Evolutionary conservation across 106 monocot species (phyloP).

Genomic region (Phalaenopsis equestris): DNA sequence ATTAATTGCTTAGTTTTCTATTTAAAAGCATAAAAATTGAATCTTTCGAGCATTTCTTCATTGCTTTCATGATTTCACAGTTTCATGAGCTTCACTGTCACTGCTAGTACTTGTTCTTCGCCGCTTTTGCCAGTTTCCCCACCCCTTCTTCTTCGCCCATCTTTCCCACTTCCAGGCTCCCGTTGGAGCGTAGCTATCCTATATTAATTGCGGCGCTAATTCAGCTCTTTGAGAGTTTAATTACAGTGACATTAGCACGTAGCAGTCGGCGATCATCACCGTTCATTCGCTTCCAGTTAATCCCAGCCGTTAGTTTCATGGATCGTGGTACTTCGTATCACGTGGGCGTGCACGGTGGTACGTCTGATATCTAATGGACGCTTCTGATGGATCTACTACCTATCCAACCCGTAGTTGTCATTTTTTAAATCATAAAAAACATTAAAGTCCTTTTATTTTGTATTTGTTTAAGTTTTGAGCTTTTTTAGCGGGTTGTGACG

Average conservation of each 20-base stretch:
- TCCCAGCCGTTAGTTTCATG: background rate
- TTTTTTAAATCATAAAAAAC: background rate
- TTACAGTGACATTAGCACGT: background rate
- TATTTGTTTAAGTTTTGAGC: background rate
- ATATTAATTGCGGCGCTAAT: slow-evolving; percentile 11
- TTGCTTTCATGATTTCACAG: background rate
- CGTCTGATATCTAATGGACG: slow-evolving; percentile 4
- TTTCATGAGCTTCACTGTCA: slow-evolving; percentile 1
- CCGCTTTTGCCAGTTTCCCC: background rate
- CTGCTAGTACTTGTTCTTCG: background rate
- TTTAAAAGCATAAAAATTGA: background rate
- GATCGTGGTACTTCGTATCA: background rate
- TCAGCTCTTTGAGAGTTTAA: background rate
- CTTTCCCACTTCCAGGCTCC: background rate
- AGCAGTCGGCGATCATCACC: background rate
- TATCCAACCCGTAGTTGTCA: background rate
- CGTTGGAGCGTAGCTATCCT: slow-evolving; percentile 3
- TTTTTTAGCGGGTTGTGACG: background rate
- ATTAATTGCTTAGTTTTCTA: background rate
- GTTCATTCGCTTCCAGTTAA: background rate
- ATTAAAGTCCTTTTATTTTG: background rate
- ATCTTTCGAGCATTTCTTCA: background rate
- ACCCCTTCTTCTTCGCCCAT: background rate
- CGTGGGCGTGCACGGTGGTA: background rate
- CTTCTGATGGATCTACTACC: background rate